These are phyloP conservation scores for Leccinum variicolor DNA, from an alignment of 768 basidiomycete species.

Conservation along the genomic window DNA sequence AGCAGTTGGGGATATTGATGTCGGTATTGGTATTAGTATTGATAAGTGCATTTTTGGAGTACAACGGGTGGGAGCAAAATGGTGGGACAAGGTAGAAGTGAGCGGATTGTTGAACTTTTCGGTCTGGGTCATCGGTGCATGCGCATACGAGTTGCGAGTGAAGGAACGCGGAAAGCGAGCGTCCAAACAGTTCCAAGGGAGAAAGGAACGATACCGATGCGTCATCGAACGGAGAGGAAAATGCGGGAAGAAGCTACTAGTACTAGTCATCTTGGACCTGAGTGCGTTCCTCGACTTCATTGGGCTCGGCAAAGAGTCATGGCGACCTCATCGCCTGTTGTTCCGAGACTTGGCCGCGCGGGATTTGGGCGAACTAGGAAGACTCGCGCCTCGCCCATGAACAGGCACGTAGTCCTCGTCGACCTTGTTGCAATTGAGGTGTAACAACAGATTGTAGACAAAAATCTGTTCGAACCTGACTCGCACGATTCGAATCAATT, in stretches of 20 bases:
- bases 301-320: neutral
- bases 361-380: constrained; percentile 40
- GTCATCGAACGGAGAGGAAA: neutral
- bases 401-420: constrained; percentile 74
- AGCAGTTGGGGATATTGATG: neutral
- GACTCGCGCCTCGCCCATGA: constrained; percentile 75
- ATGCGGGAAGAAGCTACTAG: neutral
- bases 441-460: constrained; percentile 77
- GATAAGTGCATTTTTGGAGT: constrained; percentile 12
- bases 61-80: constrained; percentile 9
- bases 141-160: neutral
- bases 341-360: constrained; percentile 56
- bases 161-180: neutral
- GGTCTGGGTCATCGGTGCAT: neutral
- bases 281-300: neutral
- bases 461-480: constrained; percentile 83
- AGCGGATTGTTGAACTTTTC: neutral
- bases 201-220: neutral
- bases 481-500: constrained; percentile 5
- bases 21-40: constrained; percentile 1
- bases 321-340: constrained; percentile 35
- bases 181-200: neutral
- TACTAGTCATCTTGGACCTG: neutral
- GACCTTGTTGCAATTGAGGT: constrained; percentile 72
- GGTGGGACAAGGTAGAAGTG: neutral